A percentile compares a stretch with the other conserved stretches of the same genome.
Evolutionary conservation across 345 rosid species (phyloP).

Genomic region (Lumnitzera racemosa): DNA sequence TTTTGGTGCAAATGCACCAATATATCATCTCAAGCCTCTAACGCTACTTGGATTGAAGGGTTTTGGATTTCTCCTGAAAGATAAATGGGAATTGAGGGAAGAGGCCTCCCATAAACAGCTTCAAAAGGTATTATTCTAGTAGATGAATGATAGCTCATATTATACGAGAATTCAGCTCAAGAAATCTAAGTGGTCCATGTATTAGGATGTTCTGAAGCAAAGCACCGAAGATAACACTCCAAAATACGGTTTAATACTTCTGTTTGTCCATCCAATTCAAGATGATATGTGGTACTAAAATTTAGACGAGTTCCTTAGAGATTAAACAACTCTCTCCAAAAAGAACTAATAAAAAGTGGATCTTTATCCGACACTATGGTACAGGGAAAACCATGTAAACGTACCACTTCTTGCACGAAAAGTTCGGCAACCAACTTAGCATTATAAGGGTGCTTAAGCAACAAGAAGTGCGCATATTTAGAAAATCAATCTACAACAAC

Average conservation of each 20-base stretch:
- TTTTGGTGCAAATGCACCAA: not conserved
- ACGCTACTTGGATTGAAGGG: accelerated
- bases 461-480: too few relatives aligned
- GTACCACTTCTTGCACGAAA: too few relatives aligned
- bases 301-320: not conserved
- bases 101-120: too few relatives aligned
- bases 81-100: too few relatives aligned
- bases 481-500: too few relatives aligned
- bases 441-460: too few relatives aligned
- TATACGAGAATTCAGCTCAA: too few relatives aligned
- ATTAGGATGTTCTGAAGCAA: not conserved
- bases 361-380: not conserved
- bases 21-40: too few relatives aligned
- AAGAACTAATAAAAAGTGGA: not conserved
- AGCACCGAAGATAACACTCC: not conserved
- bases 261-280: not conserved
- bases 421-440: too few relatives aligned
- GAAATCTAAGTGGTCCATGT: not conserved
- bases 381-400: not conserved
- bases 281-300: not conserved
- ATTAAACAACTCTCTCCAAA: not conserved
- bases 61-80: too few relatives aligned
- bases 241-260: not conserved
- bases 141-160: too few relatives aligned
- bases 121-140: too few relatives aligned